phyloP scores from a whole-genome alignment of 1,139 yeast species.

The Yamadazyma trypodendri region DNA sequence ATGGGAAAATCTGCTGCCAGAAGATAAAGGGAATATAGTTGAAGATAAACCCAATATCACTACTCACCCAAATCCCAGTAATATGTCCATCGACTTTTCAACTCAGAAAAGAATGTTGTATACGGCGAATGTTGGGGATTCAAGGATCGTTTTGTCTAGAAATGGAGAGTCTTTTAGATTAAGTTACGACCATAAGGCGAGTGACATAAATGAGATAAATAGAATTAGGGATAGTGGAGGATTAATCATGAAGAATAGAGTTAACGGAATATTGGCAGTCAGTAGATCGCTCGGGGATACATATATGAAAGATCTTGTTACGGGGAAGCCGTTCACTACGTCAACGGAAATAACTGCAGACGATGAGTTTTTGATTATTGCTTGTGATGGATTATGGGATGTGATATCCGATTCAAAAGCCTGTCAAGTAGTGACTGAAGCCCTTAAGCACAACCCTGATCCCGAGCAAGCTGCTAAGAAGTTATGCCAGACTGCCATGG shows the following conservation, averaged over 20 bases:
- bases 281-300: slow-evolving; percentile 94
- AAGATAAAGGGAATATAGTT: slow-evolving; percentile 6
- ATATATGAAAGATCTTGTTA: slow-evolving; percentile 85
- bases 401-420: slow-evolving; percentile 82
- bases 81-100: slow-evolving; percentile 29
- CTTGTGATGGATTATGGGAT: slow-evolving; percentile 97
- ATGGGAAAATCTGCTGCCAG: slow-evolving; percentile 55
- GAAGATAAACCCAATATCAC: slow-evolving; percentile 11
- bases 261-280: slow-evolving; percentile 93
- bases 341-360: slow-evolving; percentile 65
- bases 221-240: slow-evolving; percentile 84
- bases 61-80: slow-evolving; percentile 1
- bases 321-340: slow-evolving; percentile 91
- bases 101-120: slow-evolving; percentile 70
- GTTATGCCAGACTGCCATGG: slow-evolving; percentile 75
- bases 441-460: slow-evolving; percentile 25
- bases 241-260: slow-evolving; percentile 82
- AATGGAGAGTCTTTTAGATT: slow-evolving; percentile 72
- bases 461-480: slow-evolving; percentile 69
- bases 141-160: slow-evolving; percentile 77
- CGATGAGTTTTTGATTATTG: slow-evolving; percentile 77
- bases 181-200: slow-evolving; percentile 93
- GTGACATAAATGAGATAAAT: slow-evolving; percentile 73
- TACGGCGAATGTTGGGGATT: slow-evolving; percentile 95
- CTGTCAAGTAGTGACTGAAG: slow-evolving; percentile 61